Conservation (phyloP, 2,329 filamentous ascomycete species). For the Magnaporthiopsis rhizophila region DNA sequence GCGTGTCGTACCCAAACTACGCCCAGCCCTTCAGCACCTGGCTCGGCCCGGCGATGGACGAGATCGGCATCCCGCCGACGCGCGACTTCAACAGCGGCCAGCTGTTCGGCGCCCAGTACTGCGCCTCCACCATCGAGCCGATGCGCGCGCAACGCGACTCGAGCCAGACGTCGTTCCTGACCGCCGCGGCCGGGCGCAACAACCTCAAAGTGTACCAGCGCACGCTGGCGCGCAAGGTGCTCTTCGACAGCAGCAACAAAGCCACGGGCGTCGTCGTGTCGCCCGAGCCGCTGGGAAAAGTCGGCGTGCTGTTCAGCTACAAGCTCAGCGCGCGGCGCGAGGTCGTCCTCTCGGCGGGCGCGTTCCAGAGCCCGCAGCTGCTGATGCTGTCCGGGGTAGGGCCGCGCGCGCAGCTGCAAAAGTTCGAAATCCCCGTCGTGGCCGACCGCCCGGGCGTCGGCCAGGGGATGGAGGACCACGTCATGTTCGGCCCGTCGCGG, state of each 20-base stretch:
- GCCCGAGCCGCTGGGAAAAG: conserved; percentile 4
- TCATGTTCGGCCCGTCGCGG: conserved; percentile 11
- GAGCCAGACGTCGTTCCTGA: conserved; percentile 28
- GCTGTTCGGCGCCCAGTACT: conserved; percentile 24
- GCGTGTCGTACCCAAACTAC: conserved; percentile 20
- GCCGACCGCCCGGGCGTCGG: conserved; percentile 29
- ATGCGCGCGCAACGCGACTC: conserved; percentile 16
- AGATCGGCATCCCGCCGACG: conserved; percentile 28
- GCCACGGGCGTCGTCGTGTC: conserved; percentile 7
- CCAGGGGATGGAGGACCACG: conserved; percentile 30
- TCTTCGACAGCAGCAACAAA: conserved; percentile 5
- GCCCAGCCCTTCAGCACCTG: conserved; percentile 17
- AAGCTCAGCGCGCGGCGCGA: conserved; percentile 24
- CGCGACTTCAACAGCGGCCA: conserved; percentile 32
- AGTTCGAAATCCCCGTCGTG: conserved; percentile 28
- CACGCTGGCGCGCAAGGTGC: conserved; percentile 26
- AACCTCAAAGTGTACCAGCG: conserved; percentile 30
- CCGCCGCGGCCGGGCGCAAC: conserved; percentile 16
- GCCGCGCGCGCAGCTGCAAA: conserved; percentile 29
- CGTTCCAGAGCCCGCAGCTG: conserved; percentile 32
- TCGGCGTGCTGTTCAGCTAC: conserved; percentile 7
- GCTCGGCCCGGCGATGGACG: conserved; percentile 24
- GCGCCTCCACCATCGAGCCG: conserved; percentile 21
- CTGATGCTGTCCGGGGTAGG: conserved; percentile 39
- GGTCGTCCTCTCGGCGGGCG: conserved; percentile 33